Percentiles rank a stretch among this genome's conserved stretches.
Conservation (phyloP, 768 basidiomycete genomes). For the Nidularia pulvinata region DNA sequence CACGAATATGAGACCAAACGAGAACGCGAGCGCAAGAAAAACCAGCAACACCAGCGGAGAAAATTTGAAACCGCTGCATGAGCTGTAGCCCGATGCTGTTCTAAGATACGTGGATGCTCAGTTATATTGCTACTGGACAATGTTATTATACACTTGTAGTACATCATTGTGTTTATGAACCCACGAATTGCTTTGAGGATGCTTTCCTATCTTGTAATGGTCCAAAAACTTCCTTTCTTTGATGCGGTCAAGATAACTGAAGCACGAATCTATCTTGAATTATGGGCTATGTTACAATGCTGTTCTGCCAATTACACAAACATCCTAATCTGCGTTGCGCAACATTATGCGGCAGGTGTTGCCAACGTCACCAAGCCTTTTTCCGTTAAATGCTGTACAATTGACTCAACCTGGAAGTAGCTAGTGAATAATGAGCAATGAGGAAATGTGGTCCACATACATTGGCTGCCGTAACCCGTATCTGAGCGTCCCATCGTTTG, state of each 20-base stretch:
- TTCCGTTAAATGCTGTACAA: conserved; percentile 80
- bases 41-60: conserved; percentile 39
- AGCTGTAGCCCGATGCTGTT: background rate
- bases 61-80: conserved; percentile 47
- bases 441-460: conserved; percentile 38
- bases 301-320: too few species aligned
- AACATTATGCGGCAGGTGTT: conserved; percentile 15
- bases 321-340: background rate
- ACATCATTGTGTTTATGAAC: conserved; percentile 9
- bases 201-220: too few species aligned
- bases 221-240: too few species aligned
- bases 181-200: too few species aligned
- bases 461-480: conserved; percentile 84
- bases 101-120: conserved; percentile 15
- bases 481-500: conserved; percentile 95
- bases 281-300: too few species aligned
- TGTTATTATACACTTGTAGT: background rate
- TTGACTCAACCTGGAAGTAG: conserved; percentile 68
- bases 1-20: conserved; percentile 97
- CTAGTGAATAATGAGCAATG: conserved; percentile 3
- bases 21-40: conserved; percentile 65
- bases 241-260: too few species aligned
- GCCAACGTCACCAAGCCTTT: conserved; percentile 59
- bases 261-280: too few species aligned
- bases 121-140: conserved; percentile 7